Percentiles rank a stretch among this genome's conserved stretches.
These are phyloP conservation scores for Neurospora crassa DNA, from an alignment of 2,329 filamentous ascomycete genomes.

Conservation along the genomic window DNA sequence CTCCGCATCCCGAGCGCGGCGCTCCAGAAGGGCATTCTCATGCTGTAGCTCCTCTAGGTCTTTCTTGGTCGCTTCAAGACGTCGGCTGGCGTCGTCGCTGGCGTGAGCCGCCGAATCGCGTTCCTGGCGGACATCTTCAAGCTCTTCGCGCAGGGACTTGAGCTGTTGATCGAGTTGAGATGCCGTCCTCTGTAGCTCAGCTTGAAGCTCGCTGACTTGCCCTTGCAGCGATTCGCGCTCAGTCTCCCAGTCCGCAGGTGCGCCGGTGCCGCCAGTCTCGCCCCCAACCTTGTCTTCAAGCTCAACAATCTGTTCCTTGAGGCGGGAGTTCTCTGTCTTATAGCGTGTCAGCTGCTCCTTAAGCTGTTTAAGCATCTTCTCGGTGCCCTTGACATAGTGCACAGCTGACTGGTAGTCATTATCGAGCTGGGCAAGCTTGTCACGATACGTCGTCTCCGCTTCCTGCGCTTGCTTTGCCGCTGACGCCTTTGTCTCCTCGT, in stretches of 20 bases:
- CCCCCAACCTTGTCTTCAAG: conserved; percentile 45
- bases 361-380: conserved; percentile 98
- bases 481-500: conserved; percentile 73
- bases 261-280: conserved; percentile 27
- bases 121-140: conserved; percentile 55
- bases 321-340: conserved; percentile 73
- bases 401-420: conserved; percentile 97
- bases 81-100: conserved; percentile 42
- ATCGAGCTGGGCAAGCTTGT: conserved; percentile 87
- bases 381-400: conserved; percentile 95
- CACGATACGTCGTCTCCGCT: conserved; percentile 80
- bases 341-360: conserved; percentile 94
- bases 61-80: conserved; percentile 49
- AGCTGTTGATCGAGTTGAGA: conserved; percentile 64
- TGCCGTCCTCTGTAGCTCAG: conserved; percentile 57
- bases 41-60: conserved; percentile 75
- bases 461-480: conserved; percentile 77
- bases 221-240: conserved; percentile 60
- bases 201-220: conserved; percentile 61
- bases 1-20: conserved; percentile 80
- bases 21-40: conserved; percentile 74
- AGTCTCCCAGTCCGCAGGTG: conserved; percentile 58
- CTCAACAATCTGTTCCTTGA: conserved; percentile 72
- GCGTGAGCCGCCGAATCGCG: conserved; percentile 55
- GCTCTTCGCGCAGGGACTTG: conserved; percentile 55